Evolutionary conservation across 202 grass and related monocot species (phyloP).

Genomic region (Hordeum pubiflorum): DNA sequence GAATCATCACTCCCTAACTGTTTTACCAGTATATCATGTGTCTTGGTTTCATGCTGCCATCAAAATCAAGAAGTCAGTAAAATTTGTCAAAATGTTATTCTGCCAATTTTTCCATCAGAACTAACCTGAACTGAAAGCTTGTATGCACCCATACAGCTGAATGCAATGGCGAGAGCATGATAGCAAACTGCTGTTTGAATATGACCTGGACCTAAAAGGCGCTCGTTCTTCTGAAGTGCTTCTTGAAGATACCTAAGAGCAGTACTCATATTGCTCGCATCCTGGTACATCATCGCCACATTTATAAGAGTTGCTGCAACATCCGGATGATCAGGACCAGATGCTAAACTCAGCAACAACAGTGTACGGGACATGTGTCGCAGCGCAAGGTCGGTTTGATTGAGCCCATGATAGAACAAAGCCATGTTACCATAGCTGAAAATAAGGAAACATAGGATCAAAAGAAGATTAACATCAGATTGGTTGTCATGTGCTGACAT

Average conservation of each 20-base stretch:
- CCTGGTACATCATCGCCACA: slow-evolving; percentile 98
- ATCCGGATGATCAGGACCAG: slow-evolving; percentile 84
- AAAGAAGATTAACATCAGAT: neutral
- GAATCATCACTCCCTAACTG: slow-evolving; percentile 83
- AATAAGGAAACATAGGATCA: slow-evolving; percentile 20
- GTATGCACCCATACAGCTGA: slow-evolving; percentile 81
- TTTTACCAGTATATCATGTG: slow-evolving; percentile 81
- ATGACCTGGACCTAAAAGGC: slow-evolving; percentile 86
- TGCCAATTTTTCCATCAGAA: neutral
- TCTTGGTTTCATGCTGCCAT: slow-evolving; percentile 87
- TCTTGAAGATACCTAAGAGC: slow-evolving; percentile 92
- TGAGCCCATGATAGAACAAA: slow-evolving; percentile 91
- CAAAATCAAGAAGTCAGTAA: slow-evolving; percentile 5
- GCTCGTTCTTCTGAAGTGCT: slow-evolving; percentile 84
- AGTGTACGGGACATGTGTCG: slow-evolving; percentile 90
- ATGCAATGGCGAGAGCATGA: slow-evolving; percentile 96
- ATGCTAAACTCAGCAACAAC: slow-evolving; percentile 73
- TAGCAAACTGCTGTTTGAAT: slow-evolving; percentile 96
- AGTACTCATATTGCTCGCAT: slow-evolving; percentile 76
- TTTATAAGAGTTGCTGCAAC: slow-evolving; percentile 90
- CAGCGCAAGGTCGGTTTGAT: slow-evolving; percentile 83
- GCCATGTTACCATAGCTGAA: slow-evolving; percentile 97
- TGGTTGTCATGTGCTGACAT: neutral
- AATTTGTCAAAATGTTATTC: neutral
- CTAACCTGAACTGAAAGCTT: slow-evolving; percentile 95